Conservation (phyloP, 352 stramenopile species). For the Phytophthora tentaculata region DNA sequence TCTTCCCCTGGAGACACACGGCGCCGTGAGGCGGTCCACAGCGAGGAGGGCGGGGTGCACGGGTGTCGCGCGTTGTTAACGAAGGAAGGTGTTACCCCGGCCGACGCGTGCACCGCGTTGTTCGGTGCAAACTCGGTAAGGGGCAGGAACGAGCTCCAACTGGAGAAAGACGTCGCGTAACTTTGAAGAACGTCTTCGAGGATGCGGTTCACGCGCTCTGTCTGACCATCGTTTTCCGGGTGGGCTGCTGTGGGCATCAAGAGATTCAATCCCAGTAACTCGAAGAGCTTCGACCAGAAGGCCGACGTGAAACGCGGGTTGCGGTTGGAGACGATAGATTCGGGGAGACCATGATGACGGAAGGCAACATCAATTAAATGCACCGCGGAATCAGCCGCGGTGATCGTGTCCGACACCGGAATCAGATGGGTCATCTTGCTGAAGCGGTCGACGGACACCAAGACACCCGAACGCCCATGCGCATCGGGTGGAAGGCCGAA, state of each 20-base stretch:
- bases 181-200: not conserved
- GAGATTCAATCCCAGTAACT: not conserved
- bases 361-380: not conserved
- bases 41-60: not conserved
- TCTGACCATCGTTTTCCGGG: not conserved
- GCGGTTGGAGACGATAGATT: not conserved
- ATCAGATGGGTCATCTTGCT: constrained; percentile 3
- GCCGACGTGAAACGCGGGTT: not conserved
- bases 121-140: not conserved
- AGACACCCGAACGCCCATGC: not conserved
- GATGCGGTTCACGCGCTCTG: not conserved
- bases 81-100: not conserved
- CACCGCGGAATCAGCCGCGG: not conserved
- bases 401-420: not conserved
- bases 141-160: not conserved
- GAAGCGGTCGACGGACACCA: not conserved
- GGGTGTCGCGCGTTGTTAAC: not conserved
- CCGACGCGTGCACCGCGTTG: not conserved
- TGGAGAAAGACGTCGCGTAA: not conserved
- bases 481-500: not conserved
- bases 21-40: not conserved
- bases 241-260: not conserved
- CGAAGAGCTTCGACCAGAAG: not conserved
- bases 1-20: not conserved
- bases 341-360: not conserved